These are phyloP conservation scores for Raphidocelis subcapitata DNA, from an alignment of 139 green algal genomes.

Conservation along the genomic window DNA sequence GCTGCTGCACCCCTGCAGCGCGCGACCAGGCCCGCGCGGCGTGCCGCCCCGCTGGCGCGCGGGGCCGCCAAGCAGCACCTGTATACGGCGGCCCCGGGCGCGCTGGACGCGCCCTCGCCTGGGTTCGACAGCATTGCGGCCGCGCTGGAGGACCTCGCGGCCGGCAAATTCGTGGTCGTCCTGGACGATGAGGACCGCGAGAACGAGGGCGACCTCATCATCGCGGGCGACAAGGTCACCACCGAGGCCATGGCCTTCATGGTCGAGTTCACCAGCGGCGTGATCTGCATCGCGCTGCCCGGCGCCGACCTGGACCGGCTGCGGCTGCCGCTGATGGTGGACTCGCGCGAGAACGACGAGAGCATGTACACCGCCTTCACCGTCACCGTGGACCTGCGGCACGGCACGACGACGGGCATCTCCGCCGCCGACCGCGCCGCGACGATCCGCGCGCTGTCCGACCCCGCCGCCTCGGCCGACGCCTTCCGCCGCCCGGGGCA, in stretches of 20 bases:
- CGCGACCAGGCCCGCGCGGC: no score
- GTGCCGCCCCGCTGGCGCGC: no score
- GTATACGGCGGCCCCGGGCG: constrained; percentile 11
- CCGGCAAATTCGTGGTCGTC: constrained; percentile 88
- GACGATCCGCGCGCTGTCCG: constrained; percentile 84
- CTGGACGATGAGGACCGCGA: constrained; percentile 97
- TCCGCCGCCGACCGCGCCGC: constrained; percentile 84
- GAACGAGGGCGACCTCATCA: constrained; percentile 99
- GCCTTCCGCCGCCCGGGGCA: constrained; percentile 94
- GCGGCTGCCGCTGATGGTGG: constrained; percentile 93
- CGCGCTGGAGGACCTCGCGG: constrained; percentile 57
- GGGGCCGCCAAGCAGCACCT: constrained; percentile 16
- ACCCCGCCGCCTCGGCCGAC: constrained; percentile 41
- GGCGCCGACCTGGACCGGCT: constrained; percentile 83
- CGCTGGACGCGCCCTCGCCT: constrained; percentile 16
- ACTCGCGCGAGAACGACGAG: constrained; percentile 68
- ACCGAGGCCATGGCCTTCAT: constrained; percentile 86
- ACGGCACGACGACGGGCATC: constrained; percentile 93
- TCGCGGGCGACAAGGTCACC: constrained; percentile 87
- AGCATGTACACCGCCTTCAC: constrained; percentile 96
- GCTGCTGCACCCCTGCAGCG: no score
- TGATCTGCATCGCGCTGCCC: constrained; percentile 66
- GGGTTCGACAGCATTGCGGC: constrained; percentile 52
- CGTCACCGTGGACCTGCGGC: constrained; percentile 80
- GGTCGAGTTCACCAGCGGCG: constrained; percentile 88